Evolutionary conservation across 305 asterid genomes (phyloP), one percentile per base, ranked within the genome.

Genomic region (Fraxinus latifolia): DNA sequence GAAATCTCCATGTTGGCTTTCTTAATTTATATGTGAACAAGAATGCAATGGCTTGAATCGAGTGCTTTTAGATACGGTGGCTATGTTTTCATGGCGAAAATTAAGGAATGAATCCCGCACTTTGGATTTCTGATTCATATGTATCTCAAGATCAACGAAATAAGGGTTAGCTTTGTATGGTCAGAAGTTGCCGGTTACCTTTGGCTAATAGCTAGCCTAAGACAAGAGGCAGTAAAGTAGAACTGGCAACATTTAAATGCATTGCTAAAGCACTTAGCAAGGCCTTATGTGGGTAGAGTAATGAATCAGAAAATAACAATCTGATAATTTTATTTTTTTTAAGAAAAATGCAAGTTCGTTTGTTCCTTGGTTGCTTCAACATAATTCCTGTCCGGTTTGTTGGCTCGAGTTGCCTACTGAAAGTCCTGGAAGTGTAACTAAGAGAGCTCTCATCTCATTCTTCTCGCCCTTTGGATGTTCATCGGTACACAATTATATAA

Each of bases 331-430:
- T 31, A 1, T 92, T 92, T 31, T 92, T 94, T 81, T 84, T 3
- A 44, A 86, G 93, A 92, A 78, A 86, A 83, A 77, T 86, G 93
- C 88, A 87, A 5, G 65, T 53, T 53, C 1, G 25, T 53, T 92
- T 2, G 85, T 88, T 58, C 91, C 93, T n/a, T 92, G 96, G 94
- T 80, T 92, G 89, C 88, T 83, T 78, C 87, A 86, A 84, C 96
- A 92, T 85, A 91, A 91, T 62, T 89, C 96, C 1, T 92, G 96
- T 78, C 94, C 94, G 17, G 96, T 92, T 74, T 91, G 93, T 80
- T 90, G 94, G 33, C 85, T 87, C 81, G 93, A 88, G 80, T 86
- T 91, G 77, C 89, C 90, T 3, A 71, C 90, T 7, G 74, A 6
- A 19, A 82, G 82, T 83, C 37, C 89, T 53, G 86, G 77, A 7